phyloP scores from a whole-genome alignment of 164 flowering plant genomes.

The Chloranthus sessilifolius region DNA sequence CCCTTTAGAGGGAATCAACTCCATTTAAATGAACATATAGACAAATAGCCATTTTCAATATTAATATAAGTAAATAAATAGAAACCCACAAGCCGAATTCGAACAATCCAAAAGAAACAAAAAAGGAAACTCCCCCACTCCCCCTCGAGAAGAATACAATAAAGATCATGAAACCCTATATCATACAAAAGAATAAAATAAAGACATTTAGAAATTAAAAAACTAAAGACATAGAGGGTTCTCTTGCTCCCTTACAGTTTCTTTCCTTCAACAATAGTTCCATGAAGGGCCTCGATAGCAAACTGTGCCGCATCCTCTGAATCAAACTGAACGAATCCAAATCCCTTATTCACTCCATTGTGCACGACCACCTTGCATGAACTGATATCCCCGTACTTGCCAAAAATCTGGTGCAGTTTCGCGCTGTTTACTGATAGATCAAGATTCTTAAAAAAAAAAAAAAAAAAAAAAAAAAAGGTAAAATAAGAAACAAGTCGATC shows the following conservation, averaged over 20 bases:
- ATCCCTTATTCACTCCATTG: constrained; percentile 40
- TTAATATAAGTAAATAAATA: not conserved
- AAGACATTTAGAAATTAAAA: not conserved
- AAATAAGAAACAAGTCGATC: too few species aligned
- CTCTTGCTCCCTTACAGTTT: constrained; percentile 28
- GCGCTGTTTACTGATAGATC: constrained; percentile 20
- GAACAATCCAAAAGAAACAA: not conserved
- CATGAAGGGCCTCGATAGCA: constrained; percentile 35
- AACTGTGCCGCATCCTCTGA: constrained; percentile 32
- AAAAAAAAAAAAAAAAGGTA: not conserved
- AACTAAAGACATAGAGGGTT: too few species aligned
- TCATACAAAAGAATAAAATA: not conserved
- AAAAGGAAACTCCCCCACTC: too few species aligned
- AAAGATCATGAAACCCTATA: too few species aligned
- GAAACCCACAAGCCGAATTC: not conserved
- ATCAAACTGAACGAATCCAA: constrained; percentile 47
- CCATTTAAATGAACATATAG: too few species aligned
- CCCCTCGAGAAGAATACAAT: not conserved
- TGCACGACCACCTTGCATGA: constrained; percentile 51
- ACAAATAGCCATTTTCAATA: too few species aligned
- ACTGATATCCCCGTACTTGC: constrained; percentile 28
- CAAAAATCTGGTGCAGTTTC: constrained; percentile 26
- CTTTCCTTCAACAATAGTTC: constrained; percentile 26
- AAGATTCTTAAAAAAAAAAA: constrained; percentile 29
- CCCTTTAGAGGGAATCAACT: too few species aligned